Percentiles rank a stretch among this genome's conserved stretches.
Evolutionary conservation across 192 early-diverging fungal species (phyloP).

Genomic region (Radiomyces spectabilis): DNA sequence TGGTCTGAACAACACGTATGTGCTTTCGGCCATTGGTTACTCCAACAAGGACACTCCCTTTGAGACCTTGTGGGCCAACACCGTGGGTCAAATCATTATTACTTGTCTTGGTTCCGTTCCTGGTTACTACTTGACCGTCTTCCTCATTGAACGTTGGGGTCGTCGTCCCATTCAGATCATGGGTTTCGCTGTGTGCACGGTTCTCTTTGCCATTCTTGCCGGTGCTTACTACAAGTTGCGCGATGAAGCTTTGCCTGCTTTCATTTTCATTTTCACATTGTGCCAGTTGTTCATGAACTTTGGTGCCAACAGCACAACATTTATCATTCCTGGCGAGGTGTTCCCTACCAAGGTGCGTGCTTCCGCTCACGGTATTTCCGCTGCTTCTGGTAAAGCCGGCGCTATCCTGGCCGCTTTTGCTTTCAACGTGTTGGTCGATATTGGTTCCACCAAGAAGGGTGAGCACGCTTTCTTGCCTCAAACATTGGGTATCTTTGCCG

Average conservation of each 20-base stretch:
- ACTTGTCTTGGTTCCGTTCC: conserved; percentile 75
- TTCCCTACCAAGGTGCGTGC: conserved; percentile 73
- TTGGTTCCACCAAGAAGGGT: conserved; percentile 30
- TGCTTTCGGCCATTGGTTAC: conserved; percentile 70
- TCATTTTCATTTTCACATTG: conserved; percentile 46
- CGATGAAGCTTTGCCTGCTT: conserved; percentile 37
- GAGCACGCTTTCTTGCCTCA: conserved; percentile 43
- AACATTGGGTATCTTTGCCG: conserved; percentile 49
- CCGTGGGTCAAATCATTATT: conserved; percentile 87
- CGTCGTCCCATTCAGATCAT: conserved; percentile 85
- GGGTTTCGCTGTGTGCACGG: conserved; percentile 70
- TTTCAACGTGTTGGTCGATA: conserved; percentile 46
- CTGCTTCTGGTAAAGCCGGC: conserved; percentile 67
- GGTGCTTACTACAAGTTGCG: conserved; percentile 54
- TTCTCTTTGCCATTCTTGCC: conserved; percentile 64
- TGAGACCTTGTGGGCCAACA: conserved; percentile 54
- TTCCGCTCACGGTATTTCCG: conserved; percentile 74
- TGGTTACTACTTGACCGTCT: conserved; percentile 86
- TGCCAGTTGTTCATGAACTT: conserved; percentile 70
- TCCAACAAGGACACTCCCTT: conserved; percentile 28
- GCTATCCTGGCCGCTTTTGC: conserved; percentile 62
- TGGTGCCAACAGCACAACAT: conserved; percentile 76
- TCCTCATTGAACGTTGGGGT: conserved; percentile 73
- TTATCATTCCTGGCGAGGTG: conserved; percentile 68
- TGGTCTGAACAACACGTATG: conserved; percentile 62